Evolutionary conservation across 1,284 basidiomycete genomes (phyloP), one percentile per base, ranked within the genome.

Genomic region (Sporisorium graminicola): DNA sequence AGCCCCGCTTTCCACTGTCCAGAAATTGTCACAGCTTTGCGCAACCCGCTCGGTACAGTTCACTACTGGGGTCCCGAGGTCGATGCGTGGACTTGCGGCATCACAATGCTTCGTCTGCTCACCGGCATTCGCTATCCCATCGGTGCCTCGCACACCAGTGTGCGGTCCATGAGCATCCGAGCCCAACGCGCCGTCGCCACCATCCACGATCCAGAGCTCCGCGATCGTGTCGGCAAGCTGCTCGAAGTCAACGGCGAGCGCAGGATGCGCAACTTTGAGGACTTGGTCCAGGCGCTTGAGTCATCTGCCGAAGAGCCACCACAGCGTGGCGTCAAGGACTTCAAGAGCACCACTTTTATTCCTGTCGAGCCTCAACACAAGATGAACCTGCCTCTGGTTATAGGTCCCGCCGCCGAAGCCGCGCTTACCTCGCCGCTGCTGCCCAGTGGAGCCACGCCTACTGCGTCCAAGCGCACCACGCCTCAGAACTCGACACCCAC

Each of bases 31-130:
- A 85, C 86, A 5, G 87, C 88, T 1, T 85, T 89, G 16, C 85
- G 87, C 49, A 87, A 87, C 44, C 86, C 87, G 8, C 86, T 87
- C 3, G 88, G 88, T 5, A 85, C 84, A 3, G 86, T 88, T n/a
- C 85, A 86, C 5, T 79, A 83, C 61, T 77, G 81, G 85, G 88
- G 88, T 0, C 89, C 89, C 35, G 89, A 90, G 63, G 86, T 90
- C 52, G 89, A 90, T 77, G 88, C 89, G 57, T 90, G 89, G 89
- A 89, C 88, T 44, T 87, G 88, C 66, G 89, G 88, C 10, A 83
- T 90, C 26, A 89, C 88, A 5, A 79, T 89, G 67, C 85, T 90
- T 8, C 86, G 88, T 16, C 86, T 88, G 29, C 82, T 89, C n/a
- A 85, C 87, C 0, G 87, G 88, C 22, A 79, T 84, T 42, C 87